Percentiles rank a stretch among this genome's conserved stretches.
phyloP scores from a whole-genome alignment of 2,329 filamentous ascomycete genomes.

The Pyricularia pennisetigena region DNA sequence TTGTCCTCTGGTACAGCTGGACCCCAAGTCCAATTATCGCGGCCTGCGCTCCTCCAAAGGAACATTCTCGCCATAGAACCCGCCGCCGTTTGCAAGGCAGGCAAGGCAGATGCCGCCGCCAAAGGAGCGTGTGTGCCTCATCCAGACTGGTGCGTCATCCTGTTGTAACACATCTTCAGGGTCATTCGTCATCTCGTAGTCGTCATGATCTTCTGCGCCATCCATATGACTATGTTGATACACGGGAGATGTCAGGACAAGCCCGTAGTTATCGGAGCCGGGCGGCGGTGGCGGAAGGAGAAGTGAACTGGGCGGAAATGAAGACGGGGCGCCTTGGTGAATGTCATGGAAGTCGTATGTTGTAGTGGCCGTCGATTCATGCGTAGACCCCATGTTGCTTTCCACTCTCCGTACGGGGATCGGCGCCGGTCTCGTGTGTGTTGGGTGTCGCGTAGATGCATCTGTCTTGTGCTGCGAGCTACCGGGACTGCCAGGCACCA shows the following conservation, averaged over 20 bases:
- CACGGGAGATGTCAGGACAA: conserved; percentile 16
- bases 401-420: not conserved
- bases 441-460: not conserved
- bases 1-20: not conserved
- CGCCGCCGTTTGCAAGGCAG: conserved; percentile 36
- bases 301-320: conserved; percentile 37
- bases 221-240: not conserved
- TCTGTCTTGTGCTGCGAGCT: not conserved
- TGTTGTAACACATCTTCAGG: conserved; percentile 41
- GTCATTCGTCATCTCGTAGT: conserved; percentile 25
- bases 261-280: conserved; percentile 15
- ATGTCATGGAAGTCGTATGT: not conserved
- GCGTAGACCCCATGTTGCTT: not conserved
- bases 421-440: not conserved
- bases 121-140: conserved; percentile 48
- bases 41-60: conserved; percentile 38
- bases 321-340: conserved; percentile 31
- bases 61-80: conserved; percentile 45
- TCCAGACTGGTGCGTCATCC: conserved; percentile 39
- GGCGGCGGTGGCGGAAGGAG: conserved; percentile 38
- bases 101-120: conserved; percentile 48
- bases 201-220: conserved; percentile 7
- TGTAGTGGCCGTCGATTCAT: not conserved
- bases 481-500: not conserved
- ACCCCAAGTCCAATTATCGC: conserved; percentile 11